Base-by-base conservation (phyloP, 768 basidiomycete species). In the Podaxis sp. region DNA sequence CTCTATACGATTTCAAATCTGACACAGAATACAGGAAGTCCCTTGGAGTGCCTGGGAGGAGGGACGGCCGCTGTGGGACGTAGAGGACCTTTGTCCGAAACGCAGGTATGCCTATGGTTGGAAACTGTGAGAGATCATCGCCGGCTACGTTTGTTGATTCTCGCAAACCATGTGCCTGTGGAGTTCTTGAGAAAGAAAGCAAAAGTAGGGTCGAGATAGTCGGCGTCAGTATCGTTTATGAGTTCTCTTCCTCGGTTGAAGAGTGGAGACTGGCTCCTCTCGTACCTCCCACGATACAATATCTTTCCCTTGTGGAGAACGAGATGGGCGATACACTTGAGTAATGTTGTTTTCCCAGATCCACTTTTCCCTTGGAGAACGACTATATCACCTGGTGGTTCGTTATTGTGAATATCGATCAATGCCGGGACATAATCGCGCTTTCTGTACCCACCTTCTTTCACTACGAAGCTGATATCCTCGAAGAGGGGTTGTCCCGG, bases 301-400 rank as follows among this genome's bases (percentile, higher is more conserved):
- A 91, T 77, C 48, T 83, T 76, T 1, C 93, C 88, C 6, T 79
- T 74, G 68, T 91, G 90, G 4, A 90, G 70, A 59, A 84, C 85
- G 36, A 95, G 76, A 73, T 95, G 89, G 28, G 92, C 86, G 23
- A 95, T 78, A 67, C 90, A 93, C 72, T 94, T 95, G 48, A 95
- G 71, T 55, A 96, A 73, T 0, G 93, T 93, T 1, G 87, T 86
- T 70, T 89, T 90, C 54, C 93, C 94, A 18, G 82, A 82, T 7
- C 94, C 94, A 63, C 88, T 90, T 66, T 82, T 84, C 9, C 93
- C 94, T 61, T 85, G 87, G n/a, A 95, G 67, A 14, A 93, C 77
- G 42, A 94, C 62, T 32, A 95, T 78, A 65, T 95, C 92, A 7
- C 90, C 78, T 79, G 59, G 59, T 16, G 58, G 32, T 11, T 21